A percentile compares a stretch with the other conserved stretches of the same genome.
These are phyloP conservation scores for Colletotrichum sp. DNA, from an alignment of 2,329 filamentous ascomycete genomes.

Conservation along the genomic window DNA sequence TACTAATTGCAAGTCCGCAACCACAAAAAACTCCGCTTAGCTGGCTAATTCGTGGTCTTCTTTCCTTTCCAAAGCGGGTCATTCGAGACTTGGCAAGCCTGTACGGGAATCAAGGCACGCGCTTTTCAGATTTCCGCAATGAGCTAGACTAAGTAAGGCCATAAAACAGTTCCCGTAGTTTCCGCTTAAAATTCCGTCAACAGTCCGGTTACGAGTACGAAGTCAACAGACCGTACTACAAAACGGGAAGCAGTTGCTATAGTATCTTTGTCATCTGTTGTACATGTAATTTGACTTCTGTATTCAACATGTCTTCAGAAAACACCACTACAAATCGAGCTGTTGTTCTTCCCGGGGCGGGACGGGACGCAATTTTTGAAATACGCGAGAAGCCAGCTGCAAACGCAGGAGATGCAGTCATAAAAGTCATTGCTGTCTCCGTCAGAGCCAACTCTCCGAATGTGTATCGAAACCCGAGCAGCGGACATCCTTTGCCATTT, in stretches of 20 bases:
- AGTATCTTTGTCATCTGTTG: not conserved
- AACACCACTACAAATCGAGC: not conserved
- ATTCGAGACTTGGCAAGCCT: not conserved
- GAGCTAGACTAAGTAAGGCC: not conserved
- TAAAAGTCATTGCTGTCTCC: not conserved
- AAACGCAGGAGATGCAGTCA: not conserved
- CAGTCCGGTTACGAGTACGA: not conserved
- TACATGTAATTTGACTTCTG: not conserved
- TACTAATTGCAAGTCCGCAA: not conserved
- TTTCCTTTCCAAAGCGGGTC: not conserved
- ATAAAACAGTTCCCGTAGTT: not conserved
- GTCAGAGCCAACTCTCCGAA: not conserved
- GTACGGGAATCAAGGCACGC: not conserved
- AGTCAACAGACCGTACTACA: not conserved
- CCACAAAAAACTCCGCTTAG: not conserved
- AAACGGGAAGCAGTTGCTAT: not conserved
- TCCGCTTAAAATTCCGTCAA: not conserved
- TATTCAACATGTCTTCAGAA: not conserved
- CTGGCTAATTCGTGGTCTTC: not conserved
- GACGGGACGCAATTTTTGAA: not conserved
- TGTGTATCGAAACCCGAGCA: not conserved
- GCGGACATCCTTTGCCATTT: slow-evolving; percentile 25
- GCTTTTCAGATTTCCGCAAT: not conserved
- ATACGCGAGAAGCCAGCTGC: not conserved
- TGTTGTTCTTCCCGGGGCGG: not conserved